Evolutionary conservation across 768 basidiomycete species (phyloP), one percentile per base, ranked within the genome.

Genomic region (Kondoa subrosea): DNA sequence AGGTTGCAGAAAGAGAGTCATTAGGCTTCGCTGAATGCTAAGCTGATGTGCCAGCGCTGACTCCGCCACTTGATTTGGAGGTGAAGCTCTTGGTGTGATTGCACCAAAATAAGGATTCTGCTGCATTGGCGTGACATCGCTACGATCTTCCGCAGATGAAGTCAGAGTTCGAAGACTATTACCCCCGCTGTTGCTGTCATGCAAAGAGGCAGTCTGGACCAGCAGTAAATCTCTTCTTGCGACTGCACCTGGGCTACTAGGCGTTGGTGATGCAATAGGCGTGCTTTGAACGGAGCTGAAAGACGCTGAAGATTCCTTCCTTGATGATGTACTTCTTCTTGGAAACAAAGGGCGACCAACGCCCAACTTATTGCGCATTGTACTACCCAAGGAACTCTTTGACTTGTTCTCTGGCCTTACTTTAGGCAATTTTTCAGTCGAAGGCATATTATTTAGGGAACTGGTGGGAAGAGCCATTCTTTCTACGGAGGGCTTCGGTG

Each of bases 1-100:
- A 2, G 56, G 69, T 32, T 57, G 56, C 2, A 65, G 25, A 40
- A 69, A 60, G 3, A 66, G 40, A 34, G 3, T 4, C 40, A 50
- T 50, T 21, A 50, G 21, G 40, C 21, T 50, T 8, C 21, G 8
- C 40, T 50, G 40, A 8, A 50, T 8, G 40, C 21, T 8, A 8
- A 50, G 21, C 12, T 50, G 40, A 8, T 50, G 40, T n/a, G n/a
- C n/a, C n/a, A n/a, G n/a, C 40, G 21, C 21, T 8, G 40, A 8
- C 40, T 50, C 12, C 8, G 40, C 40, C 21, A 8, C 40, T 21
- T 50, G 40, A 8, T 8, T 50, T 21, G 40, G 40, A 8, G 40
- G 40, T 21, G 40, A 50, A 21, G 40, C 40, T 21, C 40, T 8
- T 8, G 40, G 40, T 8, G 40, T 50, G 21, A 50, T 8, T 21